Evolutionary conservation across 2,329 filamentous ascomycete genomes (phyloP), one percentile per base, ranked within the genome.

Genomic region (Bimuria novae-zelandiae): DNA sequence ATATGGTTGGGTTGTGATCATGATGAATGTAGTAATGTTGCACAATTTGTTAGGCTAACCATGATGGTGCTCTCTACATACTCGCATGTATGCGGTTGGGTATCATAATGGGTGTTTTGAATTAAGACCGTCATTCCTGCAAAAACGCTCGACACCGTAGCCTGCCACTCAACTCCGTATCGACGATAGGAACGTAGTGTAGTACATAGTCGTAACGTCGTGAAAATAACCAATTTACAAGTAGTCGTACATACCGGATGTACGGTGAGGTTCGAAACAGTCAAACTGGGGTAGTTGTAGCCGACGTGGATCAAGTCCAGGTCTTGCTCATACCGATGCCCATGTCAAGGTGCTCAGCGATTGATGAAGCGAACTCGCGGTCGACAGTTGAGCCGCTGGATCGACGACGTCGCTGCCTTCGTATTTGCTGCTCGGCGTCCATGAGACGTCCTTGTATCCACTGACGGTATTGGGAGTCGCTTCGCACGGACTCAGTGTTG

Each of bases 391-490:
- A 59, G 21, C 68, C 53, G 16, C 72, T 73, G 8, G 70, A 73
- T 14, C 72, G 69, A 30, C 73, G 68, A 40, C 74, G 68, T 39
- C 73, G 70, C 56, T 78, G 74, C 48, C 72, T 66, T 49, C 75
- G 76, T 46, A 79, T 73, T 64, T 83, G 78, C 55, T 74, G 75
- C 61, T 83, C 80, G 1, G 78, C 76, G 49, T 82, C 80, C 78
- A 83, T 81, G 41, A 84, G 69, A 41, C 78, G 71, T 4, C 73
- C 74, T 59, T 83, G 81, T 11, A 83, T 76, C 79, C 80, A 83
- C 14, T 69, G 68, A 35, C 81, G 73, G 53, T 71, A 70, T 54
- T 75, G 75, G 1, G 70, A 64, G 64, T 83, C 80, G 8, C 70
- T 63, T 35, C 74, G 75, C 3, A 82, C 80, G 35, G 74, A 75